Conservation (phyloP, 352 stramenopile genomes). For the Pythium scleroteichum region DNA sequence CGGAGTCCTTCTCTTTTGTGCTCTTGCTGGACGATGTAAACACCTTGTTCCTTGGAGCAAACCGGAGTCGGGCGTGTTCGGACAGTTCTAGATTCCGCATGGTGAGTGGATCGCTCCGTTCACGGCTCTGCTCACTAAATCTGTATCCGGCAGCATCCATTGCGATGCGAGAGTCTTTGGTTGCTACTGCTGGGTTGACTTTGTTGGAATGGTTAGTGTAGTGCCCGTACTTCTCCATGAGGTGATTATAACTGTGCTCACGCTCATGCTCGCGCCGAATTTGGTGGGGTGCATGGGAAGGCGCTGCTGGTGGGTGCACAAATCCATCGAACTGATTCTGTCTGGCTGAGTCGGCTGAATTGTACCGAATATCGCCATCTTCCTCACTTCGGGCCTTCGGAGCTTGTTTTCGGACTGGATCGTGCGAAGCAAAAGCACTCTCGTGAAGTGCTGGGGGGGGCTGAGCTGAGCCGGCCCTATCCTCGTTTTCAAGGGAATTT, state of each 20-base stretch:
- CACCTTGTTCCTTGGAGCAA: constrained; percentile 19
- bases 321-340: not conserved
- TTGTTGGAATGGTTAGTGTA: constrained; percentile 71
- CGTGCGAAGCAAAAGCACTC: no score
- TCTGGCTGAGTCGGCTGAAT: no score
- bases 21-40: constrained; percentile 11
- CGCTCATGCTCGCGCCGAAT: constrained; percentile 44
- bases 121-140: not conserved
- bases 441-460: no score
- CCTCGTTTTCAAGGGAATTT: constrained; percentile 33
- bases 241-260: constrained; percentile 68
- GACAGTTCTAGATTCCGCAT: constrained; percentile 39
- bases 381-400: not conserved
- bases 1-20: constrained; percentile 39
- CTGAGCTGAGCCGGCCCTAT: not conserved
- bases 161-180: not conserved
- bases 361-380: not conserved
- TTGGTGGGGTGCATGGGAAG: not conserved
- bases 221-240: constrained; percentile 78
- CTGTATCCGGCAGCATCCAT: not conserved
- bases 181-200: constrained; percentile 35
- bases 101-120: constrained; percentile 31
- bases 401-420: no score
- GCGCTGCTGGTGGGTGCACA: not conserved
- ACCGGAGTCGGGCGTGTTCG: constrained; percentile 28